Percentiles rank a stretch among this genome's conserved stretches.
Conservation (phyloP, 345 rosid species). For the Eucalyptus regnans region DNA sequence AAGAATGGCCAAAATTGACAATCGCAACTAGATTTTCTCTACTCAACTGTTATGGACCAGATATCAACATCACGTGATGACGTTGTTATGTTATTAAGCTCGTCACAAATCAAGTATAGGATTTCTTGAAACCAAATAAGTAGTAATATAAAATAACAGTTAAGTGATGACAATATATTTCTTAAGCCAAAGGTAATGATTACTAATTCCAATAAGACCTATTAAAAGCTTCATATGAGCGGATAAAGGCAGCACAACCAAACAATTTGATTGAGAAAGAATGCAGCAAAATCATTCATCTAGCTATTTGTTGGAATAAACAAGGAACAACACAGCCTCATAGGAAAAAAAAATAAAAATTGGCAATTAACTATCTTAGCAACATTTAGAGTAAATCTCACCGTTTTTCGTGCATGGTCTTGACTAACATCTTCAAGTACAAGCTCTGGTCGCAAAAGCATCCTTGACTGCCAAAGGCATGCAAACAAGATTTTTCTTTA, state of each 20-base stretch:
- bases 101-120: not conserved
- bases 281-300: not conserved
- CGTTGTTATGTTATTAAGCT: not conserved
- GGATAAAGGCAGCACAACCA: not conserved
- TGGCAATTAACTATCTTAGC: not conserved
- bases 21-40: not conserved
- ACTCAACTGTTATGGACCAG: not conserved
- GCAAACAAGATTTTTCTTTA: not conserved
- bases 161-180: not conserved
- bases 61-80: not conserved
- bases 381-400: not conserved
- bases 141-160: not conserved
- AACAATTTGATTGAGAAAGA: not conserved
- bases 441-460: conserved; percentile 79
- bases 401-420: conserved; percentile 92
- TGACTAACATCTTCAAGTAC: conserved; percentile 92
- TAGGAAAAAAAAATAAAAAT: not conserved
- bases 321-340: not conserved
- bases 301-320: not conserved
- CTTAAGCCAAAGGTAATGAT: not conserved
- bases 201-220: not conserved
- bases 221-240: not conserved
- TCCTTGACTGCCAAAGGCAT: conserved; percentile 49
- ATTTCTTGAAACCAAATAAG: not conserved
- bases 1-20: not conserved